These are phyloP conservation scores for Chenopodium album DNA, from an alignment of 148 eudicot genomes.

Conservation along the genomic window DNA sequence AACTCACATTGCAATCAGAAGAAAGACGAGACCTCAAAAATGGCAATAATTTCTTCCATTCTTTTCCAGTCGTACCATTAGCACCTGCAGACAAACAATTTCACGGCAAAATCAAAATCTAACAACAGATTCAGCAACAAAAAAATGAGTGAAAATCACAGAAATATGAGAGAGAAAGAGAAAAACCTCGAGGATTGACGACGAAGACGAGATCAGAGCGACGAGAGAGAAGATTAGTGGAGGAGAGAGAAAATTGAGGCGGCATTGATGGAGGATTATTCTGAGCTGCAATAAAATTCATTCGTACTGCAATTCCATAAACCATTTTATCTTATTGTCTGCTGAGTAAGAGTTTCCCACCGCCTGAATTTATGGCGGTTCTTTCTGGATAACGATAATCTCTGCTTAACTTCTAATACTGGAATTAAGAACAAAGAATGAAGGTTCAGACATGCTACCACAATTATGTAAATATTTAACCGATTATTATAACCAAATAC, in stretches of 20 bases:
- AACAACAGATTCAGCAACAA: not conserved
- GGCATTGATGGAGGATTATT: conserved; percentile 38
- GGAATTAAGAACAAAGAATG: not conserved
- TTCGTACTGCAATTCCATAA: conserved; percentile 13
- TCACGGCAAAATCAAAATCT: not conserved
- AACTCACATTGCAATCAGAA: conserved; percentile 75
- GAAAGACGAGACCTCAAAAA: conserved; percentile 82
- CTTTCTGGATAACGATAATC: not conserved
- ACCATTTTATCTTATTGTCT: conserved; percentile 11
- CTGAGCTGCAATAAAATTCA: conserved; percentile 29
- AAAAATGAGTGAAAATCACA: not conserved
- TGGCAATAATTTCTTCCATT: conserved; percentile 90
- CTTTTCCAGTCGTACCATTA: conserved; percentile 81
- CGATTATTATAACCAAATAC: no score
- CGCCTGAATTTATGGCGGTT: conserved; percentile 13
- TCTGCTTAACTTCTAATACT: not conserved
- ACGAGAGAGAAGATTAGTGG: conserved; percentile 36
- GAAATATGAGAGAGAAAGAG: not conserved
- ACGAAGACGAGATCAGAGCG: conserved; percentile 76
- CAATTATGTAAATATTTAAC: no score
- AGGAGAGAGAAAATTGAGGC: conserved; percentile 43
- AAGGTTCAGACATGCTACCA: not conserved
- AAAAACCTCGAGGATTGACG: conserved; percentile 81
- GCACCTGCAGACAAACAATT: conserved; percentile 55
- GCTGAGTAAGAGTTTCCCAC: not conserved